Conservation (phyloP, 2,329 filamentous ascomycete species). For the Beauveria pseudobassiana region DNA sequence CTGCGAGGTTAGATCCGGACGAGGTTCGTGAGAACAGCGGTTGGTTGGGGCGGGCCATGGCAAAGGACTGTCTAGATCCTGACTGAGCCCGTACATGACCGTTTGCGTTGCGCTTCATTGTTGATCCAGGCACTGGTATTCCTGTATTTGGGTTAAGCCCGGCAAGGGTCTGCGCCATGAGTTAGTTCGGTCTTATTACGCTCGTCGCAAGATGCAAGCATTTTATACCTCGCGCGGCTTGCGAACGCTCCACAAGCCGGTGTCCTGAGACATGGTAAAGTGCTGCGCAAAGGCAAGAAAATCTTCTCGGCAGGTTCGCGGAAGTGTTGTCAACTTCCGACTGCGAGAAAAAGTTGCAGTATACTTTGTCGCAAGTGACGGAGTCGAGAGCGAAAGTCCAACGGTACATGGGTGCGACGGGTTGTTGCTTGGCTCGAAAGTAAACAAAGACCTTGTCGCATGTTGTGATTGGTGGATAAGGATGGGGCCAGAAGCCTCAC, state of each 20-base stretch:
- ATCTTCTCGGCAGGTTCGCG: slow-evolving; percentile 5
- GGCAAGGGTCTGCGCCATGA: slow-evolving; percentile 63
- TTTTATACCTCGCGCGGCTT: slow-evolving; percentile 72
- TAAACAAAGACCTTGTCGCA: slow-evolving; percentile 30
- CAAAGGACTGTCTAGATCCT: slow-evolving; percentile 77
- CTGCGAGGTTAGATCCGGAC: slow-evolving; percentile 71
- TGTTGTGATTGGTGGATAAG: slow-evolving; percentile 13
- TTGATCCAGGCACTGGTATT: slow-evolving; percentile 85
- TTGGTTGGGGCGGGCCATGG: slow-evolving; percentile 74
- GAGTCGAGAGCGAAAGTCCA: slow-evolving; percentile 9
- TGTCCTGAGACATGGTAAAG: slow-evolving; percentile 70
- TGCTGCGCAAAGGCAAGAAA: not conserved
- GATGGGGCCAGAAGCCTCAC: too few species aligned
- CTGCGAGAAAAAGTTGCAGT: not conserved
- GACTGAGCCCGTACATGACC: slow-evolving; percentile 78
- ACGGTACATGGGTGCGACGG: slow-evolving; percentile 9
- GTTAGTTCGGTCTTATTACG: slow-evolving; percentile 10
- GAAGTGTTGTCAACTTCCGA: slow-evolving; percentile 11
- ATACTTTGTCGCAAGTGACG: slow-evolving; percentile 12
- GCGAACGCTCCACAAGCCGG: slow-evolving; percentile 83
- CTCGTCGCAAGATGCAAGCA: not conserved
- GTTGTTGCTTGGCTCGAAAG: slow-evolving; percentile 33
- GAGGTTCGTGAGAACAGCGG: slow-evolving; percentile 81
- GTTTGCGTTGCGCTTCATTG: slow-evolving; percentile 75
- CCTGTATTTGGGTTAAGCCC: slow-evolving; percentile 74